Percentiles rank a stretch among this genome's conserved stretches.
Conservation (phyloP, 768 basidiomycete genomes). For the Boletus rubropictus region DNA sequence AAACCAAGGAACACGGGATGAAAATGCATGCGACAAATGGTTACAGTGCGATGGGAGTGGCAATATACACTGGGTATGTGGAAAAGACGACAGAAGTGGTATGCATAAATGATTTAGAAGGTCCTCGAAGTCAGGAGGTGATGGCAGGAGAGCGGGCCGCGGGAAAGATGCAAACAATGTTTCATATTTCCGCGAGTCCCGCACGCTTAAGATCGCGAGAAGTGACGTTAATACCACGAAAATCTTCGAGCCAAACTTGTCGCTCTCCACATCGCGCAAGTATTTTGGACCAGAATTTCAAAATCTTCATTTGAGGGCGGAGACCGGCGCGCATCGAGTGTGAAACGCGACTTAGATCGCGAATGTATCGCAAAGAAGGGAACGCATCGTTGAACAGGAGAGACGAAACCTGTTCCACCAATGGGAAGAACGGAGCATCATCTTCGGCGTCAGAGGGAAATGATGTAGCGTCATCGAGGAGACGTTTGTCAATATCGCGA, state of each 20-base stretch:
- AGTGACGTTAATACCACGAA: conserved; percentile 53
- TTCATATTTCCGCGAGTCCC: conserved; percentile 18
- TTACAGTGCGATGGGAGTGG: conserved; percentile 27
- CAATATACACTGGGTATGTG: conserved; percentile 28
- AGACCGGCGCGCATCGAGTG: conserved; percentile 43
- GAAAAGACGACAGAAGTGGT: conserved; percentile 8
- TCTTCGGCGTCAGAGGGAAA: conserved; percentile 31
- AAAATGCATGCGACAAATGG: conserved; percentile 27
- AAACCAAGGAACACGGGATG: conserved; percentile 2
- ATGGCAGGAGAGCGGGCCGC: neutral
- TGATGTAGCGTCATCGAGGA: conserved; percentile 40
- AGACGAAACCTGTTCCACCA: conserved; percentile 62
- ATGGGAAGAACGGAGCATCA: conserved; percentile 50
- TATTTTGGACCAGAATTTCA: conserved; percentile 48
- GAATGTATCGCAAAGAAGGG: conserved; percentile 51
- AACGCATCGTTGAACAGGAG: conserved; percentile 55
- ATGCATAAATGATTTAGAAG: conserved; percentile 17
- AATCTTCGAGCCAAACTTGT: conserved; percentile 63
- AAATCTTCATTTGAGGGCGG: conserved; percentile 31
- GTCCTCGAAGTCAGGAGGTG: conserved; percentile 2
- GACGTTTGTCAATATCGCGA: conserved; percentile 60
- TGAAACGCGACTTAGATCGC: conserved; percentile 60
- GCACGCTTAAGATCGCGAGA: conserved; percentile 37
- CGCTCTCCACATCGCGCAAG: conserved; percentile 45
- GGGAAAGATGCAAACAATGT: neutral